Evolutionary conservation across 2,329 filamentous ascomycete genomes (phyloP).

Genomic region (Pezicula neosporulosa): DNA sequence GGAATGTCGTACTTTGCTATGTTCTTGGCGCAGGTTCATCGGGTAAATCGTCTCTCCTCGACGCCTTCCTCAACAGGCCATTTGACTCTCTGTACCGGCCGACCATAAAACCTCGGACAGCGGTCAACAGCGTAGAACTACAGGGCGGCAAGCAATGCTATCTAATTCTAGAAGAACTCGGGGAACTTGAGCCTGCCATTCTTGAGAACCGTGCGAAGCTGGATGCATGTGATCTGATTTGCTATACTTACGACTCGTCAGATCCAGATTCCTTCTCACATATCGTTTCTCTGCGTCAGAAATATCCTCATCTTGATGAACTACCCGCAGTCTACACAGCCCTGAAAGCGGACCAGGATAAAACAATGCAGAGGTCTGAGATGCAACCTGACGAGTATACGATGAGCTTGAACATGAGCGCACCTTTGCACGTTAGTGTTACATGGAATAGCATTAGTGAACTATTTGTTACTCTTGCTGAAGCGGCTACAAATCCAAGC

Average conservation of each 20-base stretch:
- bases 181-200: constrained; percentile 91
- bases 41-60: constrained; percentile 87
- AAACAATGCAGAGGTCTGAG: constrained; percentile 92
- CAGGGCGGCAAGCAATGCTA: constrained; percentile 97
- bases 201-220: constrained; percentile 88
- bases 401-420: constrained; percentile 77
- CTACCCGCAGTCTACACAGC: constrained; percentile 89
- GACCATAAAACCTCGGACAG: constrained; percentile 90
- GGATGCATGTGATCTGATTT: constrained; percentile 88
- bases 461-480: constrained; percentile 86
- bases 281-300: constrained; percentile 75
- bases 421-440: constrained; percentile 90
- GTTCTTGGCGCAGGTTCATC: constrained; percentile 81
- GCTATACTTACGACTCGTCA: constrained; percentile 94
- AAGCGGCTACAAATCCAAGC: constrained; percentile 86
- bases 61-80: constrained; percentile 85
- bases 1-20: constrained; percentile 93
- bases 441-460: constrained; percentile 94
- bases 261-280: constrained; percentile 95
- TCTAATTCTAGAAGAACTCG: constrained; percentile 90
- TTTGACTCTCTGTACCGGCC: constrained; percentile 84
- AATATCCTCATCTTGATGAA: constrained; percentile 81
- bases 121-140: constrained; percentile 94
- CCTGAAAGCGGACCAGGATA: constrained; percentile 92
- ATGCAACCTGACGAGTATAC: constrained; percentile 92